Base-by-base conservation (phyloP, 2,329 filamentous ascomycete genomes). In the Arthrocladium fulminans region DNA sequence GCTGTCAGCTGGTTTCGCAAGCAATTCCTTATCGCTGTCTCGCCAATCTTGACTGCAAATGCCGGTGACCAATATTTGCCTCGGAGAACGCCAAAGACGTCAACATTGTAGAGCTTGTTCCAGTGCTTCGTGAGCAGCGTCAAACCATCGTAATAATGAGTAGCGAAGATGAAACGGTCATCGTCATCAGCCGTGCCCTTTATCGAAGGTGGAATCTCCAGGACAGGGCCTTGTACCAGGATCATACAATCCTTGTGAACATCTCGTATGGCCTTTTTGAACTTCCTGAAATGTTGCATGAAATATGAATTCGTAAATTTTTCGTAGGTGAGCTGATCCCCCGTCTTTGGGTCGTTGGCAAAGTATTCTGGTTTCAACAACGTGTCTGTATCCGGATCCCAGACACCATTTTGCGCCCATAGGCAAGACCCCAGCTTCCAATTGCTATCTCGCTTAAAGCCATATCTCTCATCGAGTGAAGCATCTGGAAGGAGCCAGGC, bases 81-180 rank as follows among this genome's bases (percentile, higher is more conserved):
- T 39, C 92, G 83, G 37, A 98, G 73, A 12, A 98, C 79, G 2
- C 92, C 92, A 44, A 98, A 81, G 3, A 98, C 87, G 63, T 98
- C 92, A 6, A 98, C 85, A 58, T 98, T 98, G 85, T 92, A 98
- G 13, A 84, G 81, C 32, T 89, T 84, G 63, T 97, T 98, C 92
- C 92, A 98, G 65, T 95, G 94, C 69, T 98, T 98, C 10, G 88
- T 97, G 77, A 98, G 86, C 3, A 98, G 74, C 0, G 92, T 98
- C 48, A 98, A 84, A 9, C 92, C 92, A 59, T 98, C 92, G 65
- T 98, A 98, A 63, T 87, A 98, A 67, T 98, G 92, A 1, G 89
- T 88, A 8, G 92, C 84, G 64, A 96, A 97, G 2, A 89, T 85
- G 77, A 97, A 84, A 53, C 83, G 86, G 2, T 81, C 81, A 57